Evolutionary conservation across 2,329 filamentous ascomycete species (phyloP), one percentile per base, ranked within the genome.

Genomic region (Gyromitra esculenta): DNA sequence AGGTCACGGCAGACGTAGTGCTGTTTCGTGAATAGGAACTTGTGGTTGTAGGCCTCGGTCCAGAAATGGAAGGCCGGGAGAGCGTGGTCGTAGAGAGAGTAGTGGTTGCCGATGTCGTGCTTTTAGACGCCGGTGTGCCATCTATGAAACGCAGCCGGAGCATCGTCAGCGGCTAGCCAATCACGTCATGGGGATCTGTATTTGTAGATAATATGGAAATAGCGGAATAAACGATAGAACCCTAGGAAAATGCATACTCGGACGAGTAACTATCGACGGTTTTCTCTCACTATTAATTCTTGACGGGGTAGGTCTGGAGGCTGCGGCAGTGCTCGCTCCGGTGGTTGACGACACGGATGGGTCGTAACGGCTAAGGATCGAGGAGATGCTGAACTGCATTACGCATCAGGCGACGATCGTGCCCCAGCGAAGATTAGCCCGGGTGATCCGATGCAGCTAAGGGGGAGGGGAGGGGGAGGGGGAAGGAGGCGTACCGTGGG

Each of bases 321-420:
- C 25, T 35, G 60, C 41, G 25, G 73, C 43, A 37, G 69, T 64
- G 3, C 54, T 77, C 43, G 41, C 39, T 52, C 50, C 75, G 21
- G 71, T 5, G 25, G 64, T 64, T 35, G 75, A 74, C 43, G 67
- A 73, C 41, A 64, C 72, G 6, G 72, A 70, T 39, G 76, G 67
- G 21, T 77, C 75, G 54, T 72, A 78, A 52, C 75, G 75, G 59
- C 75, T 78, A 39, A 78, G 66, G 50, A 78, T 75, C 25, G 70
- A 71, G 37, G 77, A 77, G 25, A 78, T 77, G 45, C 75, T 78
- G 39, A 78, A 77, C 77, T 78, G 62, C 2, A 75, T 73, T 69
- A 67, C 59, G 37, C 59, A 73, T 69, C 71, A 74, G 63, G 59
- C 73, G 54, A 65, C 65, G 48, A 68, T 50, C 41, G 69, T 56